Conservation (phyloP, 129 eudicot species). For the Kitagawia praeruptora region DNA sequence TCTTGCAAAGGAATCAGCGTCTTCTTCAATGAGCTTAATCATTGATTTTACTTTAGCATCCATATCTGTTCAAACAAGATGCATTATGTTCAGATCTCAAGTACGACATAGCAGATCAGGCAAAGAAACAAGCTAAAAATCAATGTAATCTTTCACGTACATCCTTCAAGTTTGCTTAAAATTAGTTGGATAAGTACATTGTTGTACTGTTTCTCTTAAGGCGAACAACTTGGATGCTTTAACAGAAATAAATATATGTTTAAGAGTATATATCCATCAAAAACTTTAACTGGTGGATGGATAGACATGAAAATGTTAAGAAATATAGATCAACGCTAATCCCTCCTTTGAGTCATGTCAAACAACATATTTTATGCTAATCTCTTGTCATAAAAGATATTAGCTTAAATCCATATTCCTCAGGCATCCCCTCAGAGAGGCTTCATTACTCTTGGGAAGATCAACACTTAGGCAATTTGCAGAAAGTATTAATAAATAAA, state of each 20-base stretch:
- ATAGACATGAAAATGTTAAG: background rate
- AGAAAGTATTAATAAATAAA: background rate
- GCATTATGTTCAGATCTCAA: background rate
- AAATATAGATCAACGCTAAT: background rate
- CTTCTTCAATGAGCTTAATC: slow-evolving; percentile 95
- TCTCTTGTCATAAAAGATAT: background rate
- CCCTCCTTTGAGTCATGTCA: background rate
- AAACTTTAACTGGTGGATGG: background rate
- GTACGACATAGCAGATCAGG: background rate
- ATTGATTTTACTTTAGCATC: slow-evolving; percentile 83
- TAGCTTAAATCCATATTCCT: background rate
- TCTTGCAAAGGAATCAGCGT: slow-evolving; percentile 97
- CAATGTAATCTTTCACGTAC: background rate
- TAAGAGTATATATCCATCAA: background rate
- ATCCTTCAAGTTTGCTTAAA: background rate
- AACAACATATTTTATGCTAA: background rate
- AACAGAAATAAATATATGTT: background rate
- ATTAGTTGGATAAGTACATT: background rate
- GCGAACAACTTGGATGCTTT: background rate
- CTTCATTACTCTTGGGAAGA: too few relatives aligned
- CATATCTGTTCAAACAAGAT: slow-evolving; percentile 42
- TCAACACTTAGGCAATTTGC: background rate
- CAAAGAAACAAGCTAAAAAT: background rate
- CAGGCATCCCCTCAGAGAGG: background rate
- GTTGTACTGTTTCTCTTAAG: background rate